Evolutionary conservation across 495 filamentous ascomycete genomes (phyloP), one percentile per base, ranked within the genome.

Genomic region (Lentithecium fluviatile): DNA sequence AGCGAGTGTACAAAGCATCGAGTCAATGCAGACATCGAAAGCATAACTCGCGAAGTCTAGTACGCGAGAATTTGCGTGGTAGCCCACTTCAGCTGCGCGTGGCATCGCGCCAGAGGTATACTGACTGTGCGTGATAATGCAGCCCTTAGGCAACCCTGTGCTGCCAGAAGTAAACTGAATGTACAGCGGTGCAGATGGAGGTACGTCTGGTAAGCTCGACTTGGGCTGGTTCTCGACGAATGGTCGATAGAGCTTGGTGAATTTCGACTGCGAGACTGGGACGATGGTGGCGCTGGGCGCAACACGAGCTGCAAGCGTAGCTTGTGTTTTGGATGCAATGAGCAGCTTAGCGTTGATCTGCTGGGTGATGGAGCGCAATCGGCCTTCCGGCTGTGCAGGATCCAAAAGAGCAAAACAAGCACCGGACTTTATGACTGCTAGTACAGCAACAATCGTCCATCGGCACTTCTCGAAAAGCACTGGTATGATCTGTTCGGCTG

Each of bases 351-450:
- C 61, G 36, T 42, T 38, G 2, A 37, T 64, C 25, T 64, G 61
- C 32, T 64, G 15, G 20, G 53, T 40, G 32, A 64, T 64, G 13
- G 55, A 40, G 6, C 38, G 36, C 11, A 64, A 42, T 17, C 65
- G 32, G 1, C 47, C 60, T 49, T 60, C 60, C 1, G 65, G 65
- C 36, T 64, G 65, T 3, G 60, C 55, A 1, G 65, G 60, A 34
- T 68, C 65, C 6, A 64, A 36, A 0, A 60, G 40, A 0, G 50
- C 51, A 38, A 64, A 64, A 11, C 37, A 47, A 5, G 38, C 52
- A 10, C 60, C 65, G n/a, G 60, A 36, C 32, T 68, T 68, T 55
- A 68, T 64, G 1, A 64, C 56, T 5, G 52, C 65, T 11, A 68
- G 57, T 4, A 68, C 32, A 1, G 65, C 60, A 10, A 68, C 57